Percentiles rank a stretch among this genome's conserved stretches.
phyloP scores from a whole-genome alignment of 169 alveolate species.

The Babesia gibsoni region DNA sequence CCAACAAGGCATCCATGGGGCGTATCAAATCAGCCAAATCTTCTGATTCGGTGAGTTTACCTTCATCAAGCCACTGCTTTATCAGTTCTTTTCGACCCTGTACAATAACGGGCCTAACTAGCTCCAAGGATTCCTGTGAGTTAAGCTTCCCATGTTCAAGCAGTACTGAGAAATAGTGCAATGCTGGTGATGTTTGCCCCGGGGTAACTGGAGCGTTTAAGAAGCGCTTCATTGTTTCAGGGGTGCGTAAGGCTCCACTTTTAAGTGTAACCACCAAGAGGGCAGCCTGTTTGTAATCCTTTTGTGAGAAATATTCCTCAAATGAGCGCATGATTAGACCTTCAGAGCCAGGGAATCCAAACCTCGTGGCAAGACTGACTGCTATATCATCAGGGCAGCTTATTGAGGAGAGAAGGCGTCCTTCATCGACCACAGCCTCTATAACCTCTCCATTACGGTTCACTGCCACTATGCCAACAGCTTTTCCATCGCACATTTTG shows the following conservation, averaged over 20 bases:
- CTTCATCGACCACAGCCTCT: constrained; percentile 54
- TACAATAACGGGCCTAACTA: constrained; percentile 94
- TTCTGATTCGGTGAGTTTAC: constrained; percentile 95
- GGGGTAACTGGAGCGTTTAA: constrained; percentile 83
- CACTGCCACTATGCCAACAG: constrained; percentile 44
- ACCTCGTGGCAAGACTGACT: constrained; percentile 58
- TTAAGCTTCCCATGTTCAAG: constrained; percentile 93
- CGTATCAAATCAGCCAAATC: constrained; percentile 94
- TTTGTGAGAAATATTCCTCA: constrained; percentile 79
- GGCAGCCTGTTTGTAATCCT: constrained; percentile 94
- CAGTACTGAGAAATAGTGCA: constrained; percentile 95
- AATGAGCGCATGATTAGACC: constrained; percentile 83
- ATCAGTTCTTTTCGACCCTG: constrained; percentile 89
- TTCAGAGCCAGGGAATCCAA: constrained; percentile 91
- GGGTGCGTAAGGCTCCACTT: constrained; percentile 91
- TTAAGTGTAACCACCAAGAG: constrained; percentile 92
- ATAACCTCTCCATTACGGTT: constrained; percentile 45
- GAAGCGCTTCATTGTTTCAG: constrained; percentile 92
- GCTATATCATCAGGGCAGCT: constrained; percentile 47
- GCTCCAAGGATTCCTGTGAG: constrained; percentile 94
- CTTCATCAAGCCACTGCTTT: constrained; percentile 95
- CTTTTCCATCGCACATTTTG: constrained; percentile 31
- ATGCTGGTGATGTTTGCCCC: constrained; percentile 89
- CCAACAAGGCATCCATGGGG: constrained; percentile 87
- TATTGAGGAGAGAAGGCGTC: constrained; percentile 18